Evolutionary conservation across 495 filamentous ascomycete genomes (phyloP), one percentile per base, ranked within the genome.

Genomic region (Clohesyomyces aquaticus): DNA sequence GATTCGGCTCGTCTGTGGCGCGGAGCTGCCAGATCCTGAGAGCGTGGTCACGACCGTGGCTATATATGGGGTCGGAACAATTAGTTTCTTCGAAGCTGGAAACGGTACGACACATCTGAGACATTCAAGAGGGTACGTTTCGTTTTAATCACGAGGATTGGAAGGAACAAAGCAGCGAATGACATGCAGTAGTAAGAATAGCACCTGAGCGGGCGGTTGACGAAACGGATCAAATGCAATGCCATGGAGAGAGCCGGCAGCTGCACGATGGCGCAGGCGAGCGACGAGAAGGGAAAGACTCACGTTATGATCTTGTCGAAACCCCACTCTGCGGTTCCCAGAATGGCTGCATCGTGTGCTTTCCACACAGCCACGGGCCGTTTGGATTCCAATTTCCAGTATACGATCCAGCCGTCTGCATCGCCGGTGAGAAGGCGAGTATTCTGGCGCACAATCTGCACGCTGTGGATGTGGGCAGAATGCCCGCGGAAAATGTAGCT

Each of bases 401-500:
- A 75, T 10, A 96, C 81, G 32, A 96, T 78, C 83, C 89, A 97
- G 66, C 94, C 94, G 52, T 96, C 89, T 3, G 91, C 89, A 75
- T 98, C 94, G 18, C 87, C 94, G 4, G 91, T 93, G 26, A 93
- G 71, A 0, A 98, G 86, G 10, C 90, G 87, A 49, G 84, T 79
- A 67, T 96, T 96, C 52, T 76, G 69, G 47, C 82, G 82, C 64
- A 89, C 82, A 73, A 98, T 90, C 55, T 83, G 75, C 25, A 94
- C 76, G 16, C 85, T 83, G 72, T 98, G 93, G 54, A 98, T 88
- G 56, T 90, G 87, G 1, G 89, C 77, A 27, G 82, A 80, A 76
- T 98, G 94, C 55, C 94, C 94, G 67, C 94, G 88, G 29, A 98
- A 83, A 50, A 98, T 85, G 71, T 94, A 93, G 52, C 83, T 81